Conservation (phyloP, 176 grass and related monocot genomes). For the Phoenix dactylifera region DNA sequence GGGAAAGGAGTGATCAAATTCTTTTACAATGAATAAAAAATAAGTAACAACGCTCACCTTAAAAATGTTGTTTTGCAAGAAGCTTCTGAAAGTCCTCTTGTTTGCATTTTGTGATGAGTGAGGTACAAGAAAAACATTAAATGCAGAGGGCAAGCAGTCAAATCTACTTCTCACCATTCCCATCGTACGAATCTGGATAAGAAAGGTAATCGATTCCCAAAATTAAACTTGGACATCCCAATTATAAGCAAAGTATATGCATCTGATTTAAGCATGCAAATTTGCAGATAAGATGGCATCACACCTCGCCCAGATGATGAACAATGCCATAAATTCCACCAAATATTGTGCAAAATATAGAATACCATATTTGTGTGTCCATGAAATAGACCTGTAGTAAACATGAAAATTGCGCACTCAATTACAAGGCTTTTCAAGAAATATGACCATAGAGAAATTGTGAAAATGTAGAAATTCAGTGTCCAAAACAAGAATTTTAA, state of each 20-base stretch:
- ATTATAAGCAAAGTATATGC: too few relatives aligned
- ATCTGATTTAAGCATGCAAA: too few relatives aligned
- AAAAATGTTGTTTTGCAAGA: slow-evolving; percentile 73
- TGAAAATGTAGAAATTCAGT: background rate
- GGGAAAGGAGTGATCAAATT: too few relatives aligned
- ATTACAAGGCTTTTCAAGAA: slow-evolving; percentile 14
- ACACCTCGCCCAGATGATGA: slow-evolving; percentile 95
- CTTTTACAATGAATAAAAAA: background rate
- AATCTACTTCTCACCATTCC: slow-evolving; percentile 96
- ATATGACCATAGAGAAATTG: slow-evolving; percentile 4
- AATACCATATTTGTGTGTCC: slow-evolving; percentile 99
- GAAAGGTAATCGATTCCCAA: slow-evolving; percentile 5
- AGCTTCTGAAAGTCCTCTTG: slow-evolving; percentile 40
- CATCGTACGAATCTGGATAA: slow-evolving; percentile 86
- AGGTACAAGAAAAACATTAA: slow-evolving; percentile 81
- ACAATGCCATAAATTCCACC: slow-evolving; percentile 93
- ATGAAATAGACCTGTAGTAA: slow-evolving; percentile 92
- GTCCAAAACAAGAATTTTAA: too few relatives aligned
- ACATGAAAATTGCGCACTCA: slow-evolving; percentile 12
- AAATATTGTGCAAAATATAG: slow-evolving; percentile 92
- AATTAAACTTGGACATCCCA: background rate
- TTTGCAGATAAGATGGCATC: slow-evolving; percentile 5
- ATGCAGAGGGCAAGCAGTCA: slow-evolving; percentile 66
- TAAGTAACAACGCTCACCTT: slow-evolving; percentile 42
- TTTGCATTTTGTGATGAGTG: slow-evolving; percentile 41